Base-by-base conservation (phyloP, 352 stramenopile species). In the Lagenidium giganteum region DNA sequence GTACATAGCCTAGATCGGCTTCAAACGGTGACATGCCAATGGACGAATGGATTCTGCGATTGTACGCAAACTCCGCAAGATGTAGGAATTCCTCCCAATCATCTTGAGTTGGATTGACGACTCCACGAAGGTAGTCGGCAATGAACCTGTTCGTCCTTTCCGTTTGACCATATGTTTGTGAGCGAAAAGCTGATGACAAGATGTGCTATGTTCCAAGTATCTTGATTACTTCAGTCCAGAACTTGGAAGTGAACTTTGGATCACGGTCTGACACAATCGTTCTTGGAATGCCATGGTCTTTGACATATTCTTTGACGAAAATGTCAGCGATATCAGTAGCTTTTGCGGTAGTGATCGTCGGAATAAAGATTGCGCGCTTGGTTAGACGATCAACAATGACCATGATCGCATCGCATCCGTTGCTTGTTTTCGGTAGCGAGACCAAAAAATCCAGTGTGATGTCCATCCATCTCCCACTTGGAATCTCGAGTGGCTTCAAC, bases 401-500 rank as follows among this genome's bases (percentile, higher is more conserved):
- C 31, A 50, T 12, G 24, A 50, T 50, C 31, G 31, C 23, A 25
- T 50, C 32, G 42, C 22, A 39, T 7, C n/a, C 22, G 5, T 9
- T 23, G 13, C 31, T 30, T 6, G 42, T 42, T 5, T 6, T 21
- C 4, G 42, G 39, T 21, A 59, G 42, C 3, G 22, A 30, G 1
- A 34, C 27, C 21, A 61, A 37, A 32, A 61, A 61, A 16, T 56
- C 45, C 53, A 61, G 55, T 3, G 45, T 26, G 16, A 61, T 56
- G 24, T 61, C 8, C 5, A n/a, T 24, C 42, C 46, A 61, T 5
- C 53, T 39, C 18, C 34, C 27, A 1, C 8, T 8, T 17, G 41
- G 40, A 26, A 61, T 50, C 11, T 56, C 27, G 9, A 61, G 34
- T 5, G 41, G 46, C n/a, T 61, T 27, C 1, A 61, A 27, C 2